Evolutionary conservation across 176 grass and related monocot genomes (phyloP), one percentile per base, ranked within the genome.

Genomic region (Saccharum officinarum): DNA sequence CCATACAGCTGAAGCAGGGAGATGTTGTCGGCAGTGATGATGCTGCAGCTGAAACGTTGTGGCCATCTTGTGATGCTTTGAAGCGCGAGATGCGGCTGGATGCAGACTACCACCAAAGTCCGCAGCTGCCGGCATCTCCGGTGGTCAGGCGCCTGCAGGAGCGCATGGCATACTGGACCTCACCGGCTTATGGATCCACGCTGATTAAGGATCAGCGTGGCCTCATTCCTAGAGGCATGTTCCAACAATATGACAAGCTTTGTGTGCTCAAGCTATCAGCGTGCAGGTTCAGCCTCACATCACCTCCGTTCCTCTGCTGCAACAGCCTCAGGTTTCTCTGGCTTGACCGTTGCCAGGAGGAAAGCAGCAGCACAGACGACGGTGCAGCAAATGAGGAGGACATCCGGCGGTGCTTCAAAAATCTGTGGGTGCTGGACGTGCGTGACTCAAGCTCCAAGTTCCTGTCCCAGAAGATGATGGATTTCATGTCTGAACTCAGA

Each of bases 251-350:
- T 1, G 69, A 3, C 38, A 80, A 50, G 10, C 67, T 80, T 25
- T 7, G 54, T 73, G 76, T 80, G 75, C 75, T 79, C 40, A 86
- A 79, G 8, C 26, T 79, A 2, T 79, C 38, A 42, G 67, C 40
- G 2, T 80, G 67, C 3, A 14, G 0, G 0, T 80, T 86, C 9
- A 36, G 23, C 69, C 72, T 80, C 34, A 34, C 2, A 71, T 78
- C 83, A 0, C 75, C 75, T 38, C 84, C 84, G 0, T 80, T 86
- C 55, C 5, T 22, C 25, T 79, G 25, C 66, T 86, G 83, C 66
- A 65, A 86, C 12, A 86, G n/a, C 26, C 66, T 86, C 12, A 71
- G 66, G 41, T 86, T 86, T 44, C 66, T 86, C 4, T 79, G 83
- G 75, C 65, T 86, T 25, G 83, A 86, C 10, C 40, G 10, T 7